phyloP scores from a whole-genome alignment of 2,329 filamentous ascomycete species.

The Hymenoscyphus occultus region DNA sequence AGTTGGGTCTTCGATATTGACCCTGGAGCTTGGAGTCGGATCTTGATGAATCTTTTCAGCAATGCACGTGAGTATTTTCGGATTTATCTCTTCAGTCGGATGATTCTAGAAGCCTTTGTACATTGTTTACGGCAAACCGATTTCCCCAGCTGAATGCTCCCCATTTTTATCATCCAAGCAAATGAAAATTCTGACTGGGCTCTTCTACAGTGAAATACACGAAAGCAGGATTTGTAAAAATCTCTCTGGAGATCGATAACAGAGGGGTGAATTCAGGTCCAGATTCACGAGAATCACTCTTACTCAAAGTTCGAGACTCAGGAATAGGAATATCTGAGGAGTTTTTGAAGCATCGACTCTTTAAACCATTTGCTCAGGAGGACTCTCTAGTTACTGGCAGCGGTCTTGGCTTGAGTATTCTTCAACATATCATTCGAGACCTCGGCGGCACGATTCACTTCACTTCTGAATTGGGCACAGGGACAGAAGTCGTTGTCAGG shows the following conservation, averaged over 20 bases:
- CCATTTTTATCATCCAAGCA: too few relatives aligned
- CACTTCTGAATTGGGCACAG: slow-evolving; percentile 49
- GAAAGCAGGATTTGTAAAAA: slow-evolving; percentile 47
- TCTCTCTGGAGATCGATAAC: slow-evolving; percentile 38
- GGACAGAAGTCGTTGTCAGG: slow-evolving; percentile 47
- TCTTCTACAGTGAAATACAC: slow-evolving; percentile 53
- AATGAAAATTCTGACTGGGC: too few relatives aligned
- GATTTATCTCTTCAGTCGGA: too few relatives aligned
- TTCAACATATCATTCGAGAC: slow-evolving; percentile 56
- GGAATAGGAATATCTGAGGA: slow-evolving; percentile 63
- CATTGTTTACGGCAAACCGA: too few relatives aligned
- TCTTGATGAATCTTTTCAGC: slow-evolving; percentile 61
- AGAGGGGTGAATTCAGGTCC: slow-evolving; percentile 21
- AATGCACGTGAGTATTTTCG: slow-evolving; percentile 42
- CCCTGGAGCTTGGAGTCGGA: slow-evolving; percentile 47
- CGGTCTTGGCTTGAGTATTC: slow-evolving; percentile 62
- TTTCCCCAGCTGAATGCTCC: too few relatives aligned
- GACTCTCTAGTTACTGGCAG: slow-evolving; percentile 58
- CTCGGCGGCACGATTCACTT: slow-evolving; percentile 59
- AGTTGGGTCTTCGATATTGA: slow-evolving; percentile 55
- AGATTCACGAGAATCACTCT: slow-evolving; percentile 22
- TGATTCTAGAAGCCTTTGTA: too few relatives aligned
- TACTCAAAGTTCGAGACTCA: slow-evolving; percentile 56
- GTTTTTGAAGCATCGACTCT: slow-evolving; percentile 57
- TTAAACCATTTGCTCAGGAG: slow-evolving; percentile 62